phyloP scores from a whole-genome alignment of 441 rosid species.

The Biscutella laevigata region DNA sequence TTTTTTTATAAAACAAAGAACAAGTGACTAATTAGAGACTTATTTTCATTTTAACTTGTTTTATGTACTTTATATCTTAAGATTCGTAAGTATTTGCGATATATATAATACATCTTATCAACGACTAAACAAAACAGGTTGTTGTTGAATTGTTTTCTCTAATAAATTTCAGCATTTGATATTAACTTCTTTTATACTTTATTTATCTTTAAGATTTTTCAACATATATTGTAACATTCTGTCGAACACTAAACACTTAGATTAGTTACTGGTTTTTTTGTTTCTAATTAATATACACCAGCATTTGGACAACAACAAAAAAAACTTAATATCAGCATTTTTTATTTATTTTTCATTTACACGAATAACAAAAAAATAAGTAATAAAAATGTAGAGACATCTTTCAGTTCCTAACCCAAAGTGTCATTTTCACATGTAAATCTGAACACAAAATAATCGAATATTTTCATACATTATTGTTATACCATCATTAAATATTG shows the following conservation, averaged over 20 bases:
- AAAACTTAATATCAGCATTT: too few relatives aligned
- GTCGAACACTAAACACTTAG: neutral
- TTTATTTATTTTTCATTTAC: neutral
- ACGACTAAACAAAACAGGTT: too few relatives aligned
- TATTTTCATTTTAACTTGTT: neutral
- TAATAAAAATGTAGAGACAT: neutral
- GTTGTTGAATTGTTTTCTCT: too few relatives aligned
- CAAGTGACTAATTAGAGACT: conserved; percentile 5
- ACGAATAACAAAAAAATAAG: neutral
- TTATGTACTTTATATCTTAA: neutral
- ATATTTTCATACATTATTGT: conserved; percentile 20
- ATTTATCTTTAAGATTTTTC: too few relatives aligned
- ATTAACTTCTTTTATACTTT: too few relatives aligned
- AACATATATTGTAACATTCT: conserved; percentile 4
- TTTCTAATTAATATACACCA: neutral
- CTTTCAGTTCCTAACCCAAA: conserved; percentile 23
- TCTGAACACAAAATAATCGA: conserved; percentile 24
- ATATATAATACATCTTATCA: too few relatives aligned
- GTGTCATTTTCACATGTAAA: conserved; percentile 30
- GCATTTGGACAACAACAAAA: too few relatives aligned
- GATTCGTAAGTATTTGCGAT: neutral
- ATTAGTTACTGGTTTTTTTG: neutral
- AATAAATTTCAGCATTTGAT: too few relatives aligned
- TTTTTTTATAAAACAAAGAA: conserved; percentile 16
- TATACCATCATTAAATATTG: conserved; percentile 27